phyloP scores from a whole-genome alignment of 1,284 basidiomycete genomes.

The Cryptococcus sp. region DNA sequence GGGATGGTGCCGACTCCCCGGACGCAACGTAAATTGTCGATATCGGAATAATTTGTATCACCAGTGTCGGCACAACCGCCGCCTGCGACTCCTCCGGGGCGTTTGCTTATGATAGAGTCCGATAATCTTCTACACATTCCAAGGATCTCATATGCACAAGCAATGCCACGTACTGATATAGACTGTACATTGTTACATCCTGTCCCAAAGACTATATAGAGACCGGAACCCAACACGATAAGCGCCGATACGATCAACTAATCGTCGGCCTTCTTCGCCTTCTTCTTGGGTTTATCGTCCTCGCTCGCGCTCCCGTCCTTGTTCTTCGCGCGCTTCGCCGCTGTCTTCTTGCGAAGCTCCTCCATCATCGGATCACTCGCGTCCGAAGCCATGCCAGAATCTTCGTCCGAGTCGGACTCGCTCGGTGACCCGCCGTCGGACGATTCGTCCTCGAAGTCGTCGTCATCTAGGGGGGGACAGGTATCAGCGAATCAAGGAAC shows the following conservation, averaged over 20 bases:
- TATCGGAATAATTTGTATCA: too few species aligned
- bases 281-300: conserved; percentile 40
- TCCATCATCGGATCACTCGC: conserved; percentile 62
- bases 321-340: conserved; percentile 56
- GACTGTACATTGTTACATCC: too few species aligned
- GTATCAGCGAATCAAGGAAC: neutral
- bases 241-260: neutral
- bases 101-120: too few species aligned
- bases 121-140: too few species aligned
- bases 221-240: too few species aligned
- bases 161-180: too few species aligned
- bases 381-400: conserved; percentile 54
- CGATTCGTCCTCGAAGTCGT: conserved; percentile 82
- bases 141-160: too few species aligned
- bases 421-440: conserved; percentile 81
- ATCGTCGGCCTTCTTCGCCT: conserved; percentile 36
- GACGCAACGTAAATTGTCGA: too few species aligned
- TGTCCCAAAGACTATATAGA: too few species aligned
- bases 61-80: too few species aligned
- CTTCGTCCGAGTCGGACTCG: conserved; percentile 64
- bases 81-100: too few species aligned
- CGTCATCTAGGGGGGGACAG: conserved; percentile 56
- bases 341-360: conserved; percentile 56
- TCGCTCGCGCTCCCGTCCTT: conserved; percentile 39
- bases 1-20: too few species aligned